Conservation (phyloP, 2,329 filamentous ascomycete genomes). For the Colletotrichum echinochloae region DNA sequence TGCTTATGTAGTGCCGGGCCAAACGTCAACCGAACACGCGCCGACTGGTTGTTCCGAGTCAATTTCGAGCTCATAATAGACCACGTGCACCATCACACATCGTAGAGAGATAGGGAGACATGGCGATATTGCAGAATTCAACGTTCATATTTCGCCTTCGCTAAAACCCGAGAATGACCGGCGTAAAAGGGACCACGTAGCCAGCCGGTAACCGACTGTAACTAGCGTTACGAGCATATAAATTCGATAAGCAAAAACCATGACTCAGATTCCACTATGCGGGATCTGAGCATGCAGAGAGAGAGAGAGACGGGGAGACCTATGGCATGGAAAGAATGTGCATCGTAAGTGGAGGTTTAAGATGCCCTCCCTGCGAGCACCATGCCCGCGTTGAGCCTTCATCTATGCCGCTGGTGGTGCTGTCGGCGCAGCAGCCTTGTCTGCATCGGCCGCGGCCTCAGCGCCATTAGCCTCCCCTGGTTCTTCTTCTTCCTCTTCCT, state of each 20-base stretch:
- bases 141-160: slow-evolving; percentile 32
- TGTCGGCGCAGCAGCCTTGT: slow-evolving; percentile 24
- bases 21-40: neutral
- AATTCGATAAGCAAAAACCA: slow-evolving; percentile 9
- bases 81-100: neutral
- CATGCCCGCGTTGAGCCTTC: slow-evolving; percentile 12
- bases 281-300: neutral
- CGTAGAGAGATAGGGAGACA: neutral
- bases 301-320: neutral
- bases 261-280: slow-evolving; percentile 23
- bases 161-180: slow-evolving; percentile 22
- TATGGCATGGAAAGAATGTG: neutral
- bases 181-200: neutral
- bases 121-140: neutral
- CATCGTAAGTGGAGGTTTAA: slow-evolving; percentile 12
- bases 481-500: slow-evolving; percentile 31
- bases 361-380: slow-evolving; percentile 30
- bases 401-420: slow-evolving; percentile 8
- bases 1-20: neutral
- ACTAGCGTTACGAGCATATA: slow-evolving; percentile 16
- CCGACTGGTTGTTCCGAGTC: neutral
- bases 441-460: slow-evolving; percentile 17
- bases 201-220: slow-evolving; percentile 20
- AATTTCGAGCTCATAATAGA: neutral
- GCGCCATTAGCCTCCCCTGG: slow-evolving; percentile 7